A percentile compares a stretch with the other conserved stretches of the same genome.
These are phyloP conservation scores for Neofusicoccum umdonicola DNA, from an alignment of 2,329 filamentous ascomycete species.

Conservation along the genomic window DNA sequence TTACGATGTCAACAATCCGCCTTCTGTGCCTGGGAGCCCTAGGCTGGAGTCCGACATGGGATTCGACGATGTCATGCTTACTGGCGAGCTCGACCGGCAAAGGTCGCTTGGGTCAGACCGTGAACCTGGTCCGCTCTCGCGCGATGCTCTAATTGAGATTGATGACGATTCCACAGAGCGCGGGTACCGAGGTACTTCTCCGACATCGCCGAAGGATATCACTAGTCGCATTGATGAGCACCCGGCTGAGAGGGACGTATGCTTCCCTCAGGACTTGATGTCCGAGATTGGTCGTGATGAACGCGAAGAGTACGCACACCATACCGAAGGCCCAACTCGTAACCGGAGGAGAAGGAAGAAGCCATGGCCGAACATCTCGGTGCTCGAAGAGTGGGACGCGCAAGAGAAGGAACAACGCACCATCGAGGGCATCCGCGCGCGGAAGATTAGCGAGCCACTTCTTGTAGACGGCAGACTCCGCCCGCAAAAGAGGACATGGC, in stretches of 20 bases:
- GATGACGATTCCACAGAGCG: conserved; percentile 53
- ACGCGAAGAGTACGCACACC: conserved; percentile 66
- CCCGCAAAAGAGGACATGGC: conserved; percentile 76
- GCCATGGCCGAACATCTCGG: conserved; percentile 81
- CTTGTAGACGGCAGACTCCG: conserved; percentile 86
- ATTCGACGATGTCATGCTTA: conserved; percentile 65
- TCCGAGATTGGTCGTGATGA: conserved; percentile 83
- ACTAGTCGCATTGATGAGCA: conserved; percentile 30
- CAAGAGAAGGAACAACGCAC: conserved; percentile 87
- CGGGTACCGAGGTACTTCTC: conserved; percentile 31
- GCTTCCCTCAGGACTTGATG: conserved; percentile 77
- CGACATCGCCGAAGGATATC: conserved; percentile 25
- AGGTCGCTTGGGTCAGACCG: conserved; percentile 24
- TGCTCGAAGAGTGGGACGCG: conserved; percentile 84
- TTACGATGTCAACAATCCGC: conserved; percentile 65
- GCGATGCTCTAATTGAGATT: conserved; percentile 52
- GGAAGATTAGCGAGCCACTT: conserved; percentile 91
- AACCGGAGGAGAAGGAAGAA: conserved; percentile 47
- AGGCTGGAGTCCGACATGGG: conserved; percentile 51
- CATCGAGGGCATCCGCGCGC: conserved; percentile 73
- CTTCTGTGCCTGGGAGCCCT: conserved; percentile 60
- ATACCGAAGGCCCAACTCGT: conserved; percentile 44
- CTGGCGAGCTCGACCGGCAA: conserved; percentile 56
- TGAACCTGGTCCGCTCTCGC: conserved; percentile 24
- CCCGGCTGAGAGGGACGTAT: conserved; percentile 81